Base-by-base conservation (phyloP, 1,284 basidiomycete species). In the Sanghuangporus weigelae region DNA sequence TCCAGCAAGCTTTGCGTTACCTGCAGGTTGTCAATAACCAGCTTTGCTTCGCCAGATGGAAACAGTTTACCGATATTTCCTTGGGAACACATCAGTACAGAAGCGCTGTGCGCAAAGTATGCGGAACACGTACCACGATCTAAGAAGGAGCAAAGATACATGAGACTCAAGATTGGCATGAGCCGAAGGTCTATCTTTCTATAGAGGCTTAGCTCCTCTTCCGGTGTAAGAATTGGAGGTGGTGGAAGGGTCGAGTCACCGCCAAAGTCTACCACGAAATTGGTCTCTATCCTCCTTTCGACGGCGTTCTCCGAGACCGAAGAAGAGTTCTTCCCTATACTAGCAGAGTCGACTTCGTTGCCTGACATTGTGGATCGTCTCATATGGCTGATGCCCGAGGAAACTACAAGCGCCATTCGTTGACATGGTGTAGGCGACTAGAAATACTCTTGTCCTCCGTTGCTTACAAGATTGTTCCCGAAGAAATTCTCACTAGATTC, bases 1-100 rank as follows among this genome's bases (percentile, higher is more conserved):
- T 0, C 87, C 87, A 66, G 87, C 84, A 12, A 90, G 73, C 67
- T 80, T 84, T 2, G 87, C 87, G 67, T 89, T 89, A 48, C 85
- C 86, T 86, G 44, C 10, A 2, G 31, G 4, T 26, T 2, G 8
- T n/a, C 19, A 12, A 59, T 31, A 35, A 19, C 35, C 8, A 50
- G 3, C 3, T 63, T 58, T 38, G 11, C 59, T 49, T 2, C 19
- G n/a, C 5, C 11, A 44, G 44, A 31, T 49, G 16, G 7, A 10
- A 10, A 6, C 49, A 50, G 62, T 71, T n/a, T 65, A 82, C 84
- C 84, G 50, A 86, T 85, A 65, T 86, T 86, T 57, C 81, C 84
- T 85, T 36, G 16, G 26, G 12, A 54, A 36, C 8, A 7, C 31
- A n/a, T 38, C n/a, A 14, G 16, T 8, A 16, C 12, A 19, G 26